Evolutionary conservation across 805 yeast species (phyloP).

Genomic region (Wickerhamiella siamensis): DNA sequence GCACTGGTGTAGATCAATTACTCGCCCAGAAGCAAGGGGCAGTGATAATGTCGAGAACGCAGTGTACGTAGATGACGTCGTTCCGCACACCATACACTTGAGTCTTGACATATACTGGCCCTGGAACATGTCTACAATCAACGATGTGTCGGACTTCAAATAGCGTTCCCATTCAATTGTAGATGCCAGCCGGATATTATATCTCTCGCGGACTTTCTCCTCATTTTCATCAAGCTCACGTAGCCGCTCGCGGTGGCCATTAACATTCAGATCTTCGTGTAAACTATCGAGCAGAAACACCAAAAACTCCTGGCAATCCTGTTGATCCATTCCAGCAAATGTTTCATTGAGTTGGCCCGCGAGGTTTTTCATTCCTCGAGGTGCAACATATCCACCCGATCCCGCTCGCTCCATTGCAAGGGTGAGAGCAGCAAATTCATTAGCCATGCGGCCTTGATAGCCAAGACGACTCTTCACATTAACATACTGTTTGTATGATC

Average conservation of each 20-base stretch:
- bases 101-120: constrained; percentile 80
- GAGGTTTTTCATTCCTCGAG: constrained; percentile 48
- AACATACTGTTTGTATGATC: constrained; percentile 49
- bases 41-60: constrained; percentile 66
- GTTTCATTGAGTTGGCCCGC: constrained; percentile 52
- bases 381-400: constrained; percentile 31
- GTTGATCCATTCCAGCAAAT: constrained; percentile 59
- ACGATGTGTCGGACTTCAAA: constrained; percentile 60
- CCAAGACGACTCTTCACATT: constrained; percentile 65
- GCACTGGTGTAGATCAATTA: constrained; percentile 42
- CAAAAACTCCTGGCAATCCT: constrained; percentile 74
- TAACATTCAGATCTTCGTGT: constrained; percentile 69
- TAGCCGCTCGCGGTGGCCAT: constrained; percentile 38
- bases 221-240: constrained; percentile 56
- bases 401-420: constrained; percentile 30
- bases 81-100: constrained; percentile 54
- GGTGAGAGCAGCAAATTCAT: constrained; percentile 47
- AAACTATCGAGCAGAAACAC: constrained; percentile 59
- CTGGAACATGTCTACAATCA: constrained; percentile 67
- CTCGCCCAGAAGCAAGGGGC: constrained; percentile 38
- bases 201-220: constrained; percentile 53
- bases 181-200: constrained; percentile 69
- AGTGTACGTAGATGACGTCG: constrained; percentile 74
- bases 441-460: constrained; percentile 64
- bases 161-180: constrained; percentile 88